These are phyloP conservation scores for Plasmodium blacklocki DNA, from an alignment of 169 alveolate species.

Conservation along the genomic window DNA sequence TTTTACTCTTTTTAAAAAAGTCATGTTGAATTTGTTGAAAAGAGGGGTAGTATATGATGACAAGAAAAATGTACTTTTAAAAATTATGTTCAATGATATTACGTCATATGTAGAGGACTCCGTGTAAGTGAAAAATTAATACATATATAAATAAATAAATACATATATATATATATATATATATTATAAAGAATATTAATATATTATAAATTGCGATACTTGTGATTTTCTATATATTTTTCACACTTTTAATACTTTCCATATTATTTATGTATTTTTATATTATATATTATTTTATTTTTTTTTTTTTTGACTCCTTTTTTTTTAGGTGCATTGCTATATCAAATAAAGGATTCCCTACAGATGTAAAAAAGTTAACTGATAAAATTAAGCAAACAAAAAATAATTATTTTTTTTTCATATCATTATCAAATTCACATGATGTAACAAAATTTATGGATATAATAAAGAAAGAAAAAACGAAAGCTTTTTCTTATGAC, in stretches of 20 bases:
- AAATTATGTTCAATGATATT: slow-evolving; percentile 19
- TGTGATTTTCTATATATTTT: neutral
- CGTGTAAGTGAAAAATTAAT: slow-evolving; percentile 27
- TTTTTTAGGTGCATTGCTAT: slow-evolving; percentile 51
- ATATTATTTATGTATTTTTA: neutral
- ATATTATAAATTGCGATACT: neutral
- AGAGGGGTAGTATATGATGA: slow-evolving; percentile 16
- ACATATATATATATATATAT: neutral
- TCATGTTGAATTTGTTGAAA: slow-evolving; percentile 62
- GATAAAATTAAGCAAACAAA: slow-evolving; percentile 38
- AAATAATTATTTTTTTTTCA: slow-evolving; percentile 31
- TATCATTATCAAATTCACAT: slow-evolving; percentile 35
- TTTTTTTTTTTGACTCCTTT: too few species aligned
- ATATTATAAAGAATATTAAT: neutral
- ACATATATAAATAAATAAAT: neutral
- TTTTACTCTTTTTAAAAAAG: slow-evolving; percentile 85
- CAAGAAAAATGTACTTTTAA: slow-evolving; percentile 9
- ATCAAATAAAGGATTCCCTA: slow-evolving; percentile 63
- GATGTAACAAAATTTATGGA: slow-evolving; percentile 39
- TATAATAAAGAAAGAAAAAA: slow-evolving; percentile 7
- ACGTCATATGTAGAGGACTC: slow-evolving; percentile 30
- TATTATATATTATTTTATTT: slow-evolving; percentile 4
- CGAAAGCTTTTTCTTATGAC: slow-evolving; percentile 23
- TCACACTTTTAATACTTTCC: neutral
- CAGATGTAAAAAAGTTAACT: slow-evolving; percentile 56